phyloP scores from a whole-genome alignment of 2,329 filamentous ascomycete species.

The Aspergillus sp. region DNA sequence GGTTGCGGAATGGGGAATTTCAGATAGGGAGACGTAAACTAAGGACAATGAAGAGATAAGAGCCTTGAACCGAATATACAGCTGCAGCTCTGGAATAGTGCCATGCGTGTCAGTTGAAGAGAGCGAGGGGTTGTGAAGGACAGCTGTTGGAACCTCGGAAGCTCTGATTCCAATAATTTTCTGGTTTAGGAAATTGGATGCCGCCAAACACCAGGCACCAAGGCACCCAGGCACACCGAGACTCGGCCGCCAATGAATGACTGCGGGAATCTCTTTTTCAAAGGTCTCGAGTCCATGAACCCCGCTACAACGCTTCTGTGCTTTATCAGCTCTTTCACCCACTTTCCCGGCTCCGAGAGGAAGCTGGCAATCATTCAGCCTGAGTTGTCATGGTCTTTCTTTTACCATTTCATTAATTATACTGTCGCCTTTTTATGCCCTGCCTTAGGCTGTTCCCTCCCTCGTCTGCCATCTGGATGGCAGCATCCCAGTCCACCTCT shows the following conservation, averaged over 20 bases:
- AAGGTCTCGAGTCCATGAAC: neutral
- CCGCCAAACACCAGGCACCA: conserved; percentile 19
- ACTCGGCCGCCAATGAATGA: conserved; percentile 8
- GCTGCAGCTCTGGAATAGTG: neutral
- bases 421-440: neutral
- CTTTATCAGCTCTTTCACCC: neutral
- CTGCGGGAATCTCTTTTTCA: conserved; percentile 13
- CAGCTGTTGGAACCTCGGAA: conserved; percentile 1
- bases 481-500: neutral
- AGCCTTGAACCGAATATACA: neutral
- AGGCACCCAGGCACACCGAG: conserved; percentile 16
- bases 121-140: neutral
- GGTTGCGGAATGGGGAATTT: conserved; percentile 6
- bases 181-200: conserved; percentile 6
- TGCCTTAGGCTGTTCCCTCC: neutral
- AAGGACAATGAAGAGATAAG: conserved; percentile 4
- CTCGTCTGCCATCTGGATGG: neutral
- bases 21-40: conserved; percentile 2
- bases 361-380: neutral
- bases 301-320: conserved; percentile 3
- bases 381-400: neutral
- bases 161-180: conserved; percentile 11
- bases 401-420: neutral
- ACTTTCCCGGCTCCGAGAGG: neutral
- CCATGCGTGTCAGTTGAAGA: neutral